phyloP scores from a whole-genome alignment of 148 eudicot species.

The Silene uniflora region DNA sequence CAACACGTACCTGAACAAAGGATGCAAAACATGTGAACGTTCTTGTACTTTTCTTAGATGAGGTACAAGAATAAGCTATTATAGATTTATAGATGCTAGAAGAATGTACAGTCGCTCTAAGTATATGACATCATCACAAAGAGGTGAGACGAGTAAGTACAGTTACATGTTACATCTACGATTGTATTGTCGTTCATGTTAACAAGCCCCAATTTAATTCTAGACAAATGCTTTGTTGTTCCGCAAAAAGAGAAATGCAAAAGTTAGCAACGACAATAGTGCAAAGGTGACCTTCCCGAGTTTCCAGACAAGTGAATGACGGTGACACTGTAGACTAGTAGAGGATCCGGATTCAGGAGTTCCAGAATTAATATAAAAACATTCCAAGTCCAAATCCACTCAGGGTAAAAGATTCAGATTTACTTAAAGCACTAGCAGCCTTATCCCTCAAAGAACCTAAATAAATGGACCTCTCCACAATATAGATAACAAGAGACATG shows the following conservation, averaged over 20 bases:
- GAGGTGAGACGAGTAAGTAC: neutral
- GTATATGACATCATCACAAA: neutral
- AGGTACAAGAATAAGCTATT: neutral
- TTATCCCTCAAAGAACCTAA: neutral
- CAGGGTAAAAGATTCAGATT: neutral
- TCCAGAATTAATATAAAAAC: neutral
- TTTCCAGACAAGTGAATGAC: neutral
- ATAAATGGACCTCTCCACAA: no score
- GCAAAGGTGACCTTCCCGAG: neutral
- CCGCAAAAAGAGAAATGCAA: neutral
- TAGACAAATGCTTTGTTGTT: neutral
- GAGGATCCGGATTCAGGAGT: neutral
- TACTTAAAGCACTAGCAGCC: neutral
- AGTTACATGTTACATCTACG: neutral
- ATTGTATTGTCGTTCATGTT: neutral
- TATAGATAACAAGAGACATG: no score
- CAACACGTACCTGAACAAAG: constrained; percentile 69
- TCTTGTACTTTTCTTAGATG: neutral
- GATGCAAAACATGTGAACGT: constrained; percentile 7
- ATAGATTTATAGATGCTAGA: neutral
- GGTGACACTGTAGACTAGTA: neutral
- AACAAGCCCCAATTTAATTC: neutral
- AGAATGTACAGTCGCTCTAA: neutral
- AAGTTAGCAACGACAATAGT: neutral
- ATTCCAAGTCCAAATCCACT: neutral